Evolutionary conservation across 2,329 filamentous ascomycete genomes (phyloP), one percentile per base, ranked within the genome.

Genomic region (Teratosphaeria epicoccoides): DNA sequence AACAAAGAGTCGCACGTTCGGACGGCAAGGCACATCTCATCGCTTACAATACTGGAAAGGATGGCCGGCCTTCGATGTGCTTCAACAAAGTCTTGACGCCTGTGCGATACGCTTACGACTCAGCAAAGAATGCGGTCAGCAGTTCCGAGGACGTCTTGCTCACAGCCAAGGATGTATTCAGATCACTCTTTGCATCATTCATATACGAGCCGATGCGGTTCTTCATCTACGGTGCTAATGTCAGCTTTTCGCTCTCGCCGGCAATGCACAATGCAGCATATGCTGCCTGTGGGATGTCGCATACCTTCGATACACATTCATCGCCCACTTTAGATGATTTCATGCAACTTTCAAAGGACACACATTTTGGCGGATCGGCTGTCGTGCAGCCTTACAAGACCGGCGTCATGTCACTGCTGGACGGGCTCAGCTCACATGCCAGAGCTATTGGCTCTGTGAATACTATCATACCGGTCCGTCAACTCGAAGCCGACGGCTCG

Each of bases 251-350:
- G 63, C 66, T 89, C 51, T 88, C 85, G 0, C 85, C 86, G 1
- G 82, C 83, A 6, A 89, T 89, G 84, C 85, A 90, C 65, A 86
- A 82, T 50, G 76, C 82, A 5, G 85, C 85, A 0, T 81, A 86
- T 52, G 72, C 75, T 49, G 77, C 76, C 23, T 81, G 81, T 57
- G 85, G 85, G 0, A 80, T 89, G 64, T 81, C 80, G 0, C 85
- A 89, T 59, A 67, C 74, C 5, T 88, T 87, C 62, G 69, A 73
- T n/a, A 80, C 81, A 1, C 75, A 81, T 52, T 83, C 85, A 47
- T 81, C 82, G 4, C 70, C 75, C 17, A 80, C 79, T 0, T 66
- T 89, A 10, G 77, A 79, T 33, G 79, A 80, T 10, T 71, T 89
- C n/a, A 76, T 78, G 56, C 75, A 80, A 20, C 71, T 87, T 2